Evolutionary conservation across 805 yeast genomes (phyloP).

Genomic region (Metschnikowia kunwiensis): DNA sequence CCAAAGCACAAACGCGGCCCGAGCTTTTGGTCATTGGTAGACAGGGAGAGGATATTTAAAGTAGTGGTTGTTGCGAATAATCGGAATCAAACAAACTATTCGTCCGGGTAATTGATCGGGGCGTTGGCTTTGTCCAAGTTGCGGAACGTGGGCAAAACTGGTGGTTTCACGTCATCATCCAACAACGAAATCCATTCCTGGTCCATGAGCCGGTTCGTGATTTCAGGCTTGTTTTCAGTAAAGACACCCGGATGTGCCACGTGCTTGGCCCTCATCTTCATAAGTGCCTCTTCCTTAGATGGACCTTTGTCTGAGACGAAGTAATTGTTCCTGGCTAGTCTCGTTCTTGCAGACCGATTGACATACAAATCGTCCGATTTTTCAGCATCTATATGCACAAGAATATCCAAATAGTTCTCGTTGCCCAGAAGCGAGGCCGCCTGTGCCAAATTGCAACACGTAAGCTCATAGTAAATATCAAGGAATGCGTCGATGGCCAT

Average conservation of each 20-base stretch:
- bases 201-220: constrained; percentile 26
- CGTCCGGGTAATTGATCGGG: constrained; percentile 39
- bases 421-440: constrained; percentile 14
- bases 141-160: constrained; percentile 53
- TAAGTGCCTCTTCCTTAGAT: constrained; percentile 22
- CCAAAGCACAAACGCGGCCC: constrained; percentile 47
- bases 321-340: constrained; percentile 24
- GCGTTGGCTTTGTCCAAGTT: constrained; percentile 62
- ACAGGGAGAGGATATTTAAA: constrained; percentile 34
- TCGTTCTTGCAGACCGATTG: constrained; percentile 23
- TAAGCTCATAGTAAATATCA: constrained; percentile 23
- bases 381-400: constrained; percentile 21
- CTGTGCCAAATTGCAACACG: constrained; percentile 22
- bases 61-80: background rate
- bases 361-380: constrained; percentile 26
- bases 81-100: constrained; percentile 1
- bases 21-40: constrained; percentile 70
- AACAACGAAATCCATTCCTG: constrained; percentile 23
- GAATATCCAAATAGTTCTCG: constrained; percentile 15
- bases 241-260: constrained; percentile 35
- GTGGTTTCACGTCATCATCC: constrained; percentile 20
- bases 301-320: constrained; percentile 9
- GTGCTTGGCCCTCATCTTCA: constrained; percentile 22
- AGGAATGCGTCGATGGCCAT: constrained; percentile 43
- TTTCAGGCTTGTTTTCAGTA: constrained; percentile 34